Percentiles rank a stretch among this genome's conserved stretches.
These are phyloP conservation scores for Austroboletus novae-zelandiae DNA, from an alignment of 1,284 basidiomycete species.

Conservation along the genomic window DNA sequence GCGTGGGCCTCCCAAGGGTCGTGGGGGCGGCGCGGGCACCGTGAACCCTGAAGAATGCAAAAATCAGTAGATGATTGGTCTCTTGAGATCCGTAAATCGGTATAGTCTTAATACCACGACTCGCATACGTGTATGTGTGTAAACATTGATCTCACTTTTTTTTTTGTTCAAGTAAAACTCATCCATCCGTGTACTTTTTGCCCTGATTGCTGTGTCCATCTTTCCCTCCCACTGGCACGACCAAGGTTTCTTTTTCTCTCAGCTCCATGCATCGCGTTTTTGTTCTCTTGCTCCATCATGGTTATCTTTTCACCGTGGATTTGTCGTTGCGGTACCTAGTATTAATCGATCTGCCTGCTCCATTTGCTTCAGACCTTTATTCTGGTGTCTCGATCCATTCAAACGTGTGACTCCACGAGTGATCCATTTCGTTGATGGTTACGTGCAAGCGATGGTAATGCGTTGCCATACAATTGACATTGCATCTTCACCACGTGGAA, in stretches of 20 bases:
- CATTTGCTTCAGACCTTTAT: background rate
- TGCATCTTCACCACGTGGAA: too few species aligned
- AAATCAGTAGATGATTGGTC: slow-evolving; percentile 59
- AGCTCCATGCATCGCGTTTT: background rate
- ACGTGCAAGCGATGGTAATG: too few species aligned
- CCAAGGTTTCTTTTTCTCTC: background rate
- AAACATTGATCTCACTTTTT: slow-evolving; percentile 9
- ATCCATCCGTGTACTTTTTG: slow-evolving; percentile 8
- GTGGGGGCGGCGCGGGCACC: slow-evolving; percentile 40
- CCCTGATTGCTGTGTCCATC: background rate
- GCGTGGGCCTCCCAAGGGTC: slow-evolving; percentile 55
- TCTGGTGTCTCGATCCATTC: background rate
- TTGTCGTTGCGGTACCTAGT: slow-evolving; percentile 8
- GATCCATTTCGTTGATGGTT: too few species aligned
- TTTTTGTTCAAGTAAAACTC: slow-evolving; percentile 11
- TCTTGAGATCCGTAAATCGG: slow-evolving; percentile 8
- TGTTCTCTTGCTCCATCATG: background rate
- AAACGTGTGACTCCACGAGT: too few species aligned
- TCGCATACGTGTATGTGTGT: slow-evolving; percentile 8
- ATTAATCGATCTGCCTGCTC: slow-evolving; percentile 8
- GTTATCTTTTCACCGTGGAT: slow-evolving; percentile 5
- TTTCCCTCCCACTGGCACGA: slow-evolving; percentile 3
- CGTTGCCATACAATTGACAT: too few species aligned
- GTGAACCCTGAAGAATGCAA: slow-evolving; percentile 83
- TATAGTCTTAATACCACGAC: slow-evolving; percentile 23